Base-by-base conservation (phyloP, 148 eudicot species). In the Amaranthus palmeri region DNA sequence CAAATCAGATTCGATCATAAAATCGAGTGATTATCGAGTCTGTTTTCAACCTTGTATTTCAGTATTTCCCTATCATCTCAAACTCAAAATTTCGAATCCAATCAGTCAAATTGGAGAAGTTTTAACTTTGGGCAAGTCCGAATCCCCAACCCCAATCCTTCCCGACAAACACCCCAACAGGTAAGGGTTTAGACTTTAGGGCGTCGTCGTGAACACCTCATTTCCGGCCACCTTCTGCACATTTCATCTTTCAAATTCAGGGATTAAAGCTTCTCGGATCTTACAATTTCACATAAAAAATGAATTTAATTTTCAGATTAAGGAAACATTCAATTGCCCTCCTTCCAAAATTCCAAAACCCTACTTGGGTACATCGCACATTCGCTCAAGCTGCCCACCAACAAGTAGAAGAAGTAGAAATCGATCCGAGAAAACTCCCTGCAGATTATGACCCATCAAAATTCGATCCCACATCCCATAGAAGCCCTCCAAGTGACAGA, bases 381-480 rank as follows among this genome's bases (percentile, higher is more conserved):
- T 85, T 79, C 68, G 76, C 74, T 72, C 96, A 89, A 79, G 72
- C 91, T 15, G 92, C 96, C 40, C 69, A 78, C 56, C 75, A 81
- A 68, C 83, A 85, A 50, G 71, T 84, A 36, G 92, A 90, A 66
- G 92, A 90, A 77, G 76, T 87, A 25, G 96, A 93, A 71, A 77
- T 89, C 68, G 98, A 93, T 77, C 98, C 88, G 60, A 86, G 91
- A 73, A 84, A 79, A 76, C 97, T 93, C 14, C 98, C 97, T 45
- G 82, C 97, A 45, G 96, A 95, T 77, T 95, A 91, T 65, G 97
- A 91, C 64, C 96, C 96, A 6, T 78, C 87, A 53, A 91, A 85
- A 43, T 91, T 95, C 60, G 97, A 91, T 75, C 99, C 96, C 11
- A 79, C 92, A 3, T 70, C 84, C 45, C 92, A 91, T 67, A 91